Conservation (phyloP, 2,329 filamentous ascomycete genomes). For the Tolypocladium sp. region DNA sequence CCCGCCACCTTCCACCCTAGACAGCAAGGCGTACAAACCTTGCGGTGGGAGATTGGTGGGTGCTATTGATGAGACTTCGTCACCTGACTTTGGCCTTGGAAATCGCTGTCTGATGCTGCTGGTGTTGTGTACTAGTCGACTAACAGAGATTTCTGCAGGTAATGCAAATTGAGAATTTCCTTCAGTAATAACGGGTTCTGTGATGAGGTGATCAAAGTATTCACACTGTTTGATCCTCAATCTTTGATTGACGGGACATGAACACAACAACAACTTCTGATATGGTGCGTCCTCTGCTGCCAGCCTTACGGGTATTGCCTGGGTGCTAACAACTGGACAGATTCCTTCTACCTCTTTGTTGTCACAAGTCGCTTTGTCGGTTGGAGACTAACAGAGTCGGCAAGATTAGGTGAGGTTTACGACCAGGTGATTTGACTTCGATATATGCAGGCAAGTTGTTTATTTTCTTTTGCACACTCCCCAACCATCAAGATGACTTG, state of each 20-base stretch:
- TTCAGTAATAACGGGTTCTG: conserved; percentile 6
- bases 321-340: not conserved
- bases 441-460: not conserved
- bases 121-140: conserved; percentile 13
- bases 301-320: not conserved
- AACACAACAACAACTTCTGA: conserved; percentile 47
- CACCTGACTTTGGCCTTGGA: conserved; percentile 44
- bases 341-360: not conserved
- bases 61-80: conserved; percentile 59
- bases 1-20: conserved; percentile 33
- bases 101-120: conserved; percentile 15
- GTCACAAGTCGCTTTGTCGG: not conserved
- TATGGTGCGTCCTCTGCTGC: conserved; percentile 23
- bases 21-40: conserved; percentile 56
- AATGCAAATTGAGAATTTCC: conserved; percentile 14
- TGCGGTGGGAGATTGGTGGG: conserved; percentile 40
- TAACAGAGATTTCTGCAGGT: conserved; percentile 25
- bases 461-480: not conserved
- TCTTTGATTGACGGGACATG: conserved; percentile 34
- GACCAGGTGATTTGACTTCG: not conserved
- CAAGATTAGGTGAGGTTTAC: not conserved
- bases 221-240: conserved; percentile 50
- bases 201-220: conserved; percentile 45
- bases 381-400: conserved; percentile 1
- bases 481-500: conserved; percentile 39